A percentile compares a stretch with the other conserved stretches of the same genome.
Evolutionary conservation across 306 rosid genomes (phyloP).

Genomic region (Cucumis sativus): DNA sequence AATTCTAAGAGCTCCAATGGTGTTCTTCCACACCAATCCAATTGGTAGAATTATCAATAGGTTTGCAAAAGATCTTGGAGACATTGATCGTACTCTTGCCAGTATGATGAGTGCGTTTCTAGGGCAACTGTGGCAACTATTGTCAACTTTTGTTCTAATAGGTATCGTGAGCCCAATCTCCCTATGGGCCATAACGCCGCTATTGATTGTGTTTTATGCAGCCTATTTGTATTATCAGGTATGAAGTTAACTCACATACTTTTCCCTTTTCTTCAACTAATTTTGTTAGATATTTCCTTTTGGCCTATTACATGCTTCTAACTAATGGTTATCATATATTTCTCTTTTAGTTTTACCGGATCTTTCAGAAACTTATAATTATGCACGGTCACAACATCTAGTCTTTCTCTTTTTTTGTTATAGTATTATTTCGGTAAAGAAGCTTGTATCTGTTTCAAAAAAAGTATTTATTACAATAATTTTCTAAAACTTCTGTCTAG

Average conservation of each 20-base stretch:
- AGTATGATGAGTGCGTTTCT: conserved; percentile 30
- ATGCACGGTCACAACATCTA: background rate
- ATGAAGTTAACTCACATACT: background rate
- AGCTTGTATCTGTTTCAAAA: too few species aligned
- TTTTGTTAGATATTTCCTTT: background rate
- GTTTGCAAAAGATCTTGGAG: conserved; percentile 72
- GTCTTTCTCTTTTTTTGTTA: background rate
- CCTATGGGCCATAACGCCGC: conserved; percentile 83
- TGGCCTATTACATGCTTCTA: background rate
- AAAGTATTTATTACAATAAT: background rate
- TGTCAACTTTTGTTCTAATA: conserved; percentile 71
- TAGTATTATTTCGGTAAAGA: too few species aligned
- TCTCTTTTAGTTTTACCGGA: background rate
- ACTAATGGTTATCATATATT: background rate
- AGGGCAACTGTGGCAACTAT: conserved; percentile 69
- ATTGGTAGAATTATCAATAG: conserved; percentile 79
- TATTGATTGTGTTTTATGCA: conserved; percentile 59
- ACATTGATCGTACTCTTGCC: conserved; percentile 59
- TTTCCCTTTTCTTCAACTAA: background rate
- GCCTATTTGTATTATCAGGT: conserved; percentile 86
- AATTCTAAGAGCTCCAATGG: conserved; percentile 65
- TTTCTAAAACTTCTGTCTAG: too few species aligned
- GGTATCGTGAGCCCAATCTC: conserved; percentile 80
- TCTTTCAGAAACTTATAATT: background rate
- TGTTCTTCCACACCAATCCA: conserved; percentile 86